phyloP scores from a whole-genome alignment of 2,329 filamentous ascomycete species.

The Aspergillus sergii region DNA sequence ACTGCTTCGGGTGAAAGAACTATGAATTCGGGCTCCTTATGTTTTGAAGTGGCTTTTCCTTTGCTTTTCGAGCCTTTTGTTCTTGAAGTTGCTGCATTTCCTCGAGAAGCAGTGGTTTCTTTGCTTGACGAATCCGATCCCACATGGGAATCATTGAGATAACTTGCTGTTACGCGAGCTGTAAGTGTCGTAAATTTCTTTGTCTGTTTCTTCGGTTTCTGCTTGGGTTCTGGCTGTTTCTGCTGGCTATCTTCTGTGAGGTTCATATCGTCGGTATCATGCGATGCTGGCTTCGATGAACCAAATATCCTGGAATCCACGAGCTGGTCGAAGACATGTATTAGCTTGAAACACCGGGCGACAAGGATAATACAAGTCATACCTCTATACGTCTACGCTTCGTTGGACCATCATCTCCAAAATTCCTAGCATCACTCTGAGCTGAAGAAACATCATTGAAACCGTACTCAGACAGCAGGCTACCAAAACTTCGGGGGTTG shows the following conservation, averaged over 20 bases:
- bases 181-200: conserved; percentile 80
- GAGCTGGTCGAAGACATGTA: conserved; percentile 21
- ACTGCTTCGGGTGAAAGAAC: conserved; percentile 72
- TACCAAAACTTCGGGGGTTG: conserved; percentile 31
- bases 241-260: conserved; percentile 17
- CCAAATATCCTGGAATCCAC: conserved; percentile 27
- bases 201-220: conserved; percentile 54
- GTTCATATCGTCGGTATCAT: conserved; percentile 12
- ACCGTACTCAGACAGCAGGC: conserved; percentile 45
- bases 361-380: conserved; percentile 6
- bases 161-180: conserved; percentile 73
- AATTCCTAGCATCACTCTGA: conserved; percentile 15
- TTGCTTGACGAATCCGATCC: conserved; percentile 14
- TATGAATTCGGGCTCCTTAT: conserved; percentile 51
- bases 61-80: conserved; percentile 13
- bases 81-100: background rate
- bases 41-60: conserved; percentile 24
- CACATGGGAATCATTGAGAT: conserved; percentile 48
- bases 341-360: background rate
- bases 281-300: conserved; percentile 10
- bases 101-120: conserved; percentile 1
- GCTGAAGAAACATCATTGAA: conserved; percentile 32
- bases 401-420: conserved; percentile 30
- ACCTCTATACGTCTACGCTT: conserved; percentile 44
- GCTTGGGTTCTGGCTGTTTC: conserved; percentile 18